Base-by-base conservation (phyloP, 352 stramenopile species). In the Pythium sukuiense region DNA sequence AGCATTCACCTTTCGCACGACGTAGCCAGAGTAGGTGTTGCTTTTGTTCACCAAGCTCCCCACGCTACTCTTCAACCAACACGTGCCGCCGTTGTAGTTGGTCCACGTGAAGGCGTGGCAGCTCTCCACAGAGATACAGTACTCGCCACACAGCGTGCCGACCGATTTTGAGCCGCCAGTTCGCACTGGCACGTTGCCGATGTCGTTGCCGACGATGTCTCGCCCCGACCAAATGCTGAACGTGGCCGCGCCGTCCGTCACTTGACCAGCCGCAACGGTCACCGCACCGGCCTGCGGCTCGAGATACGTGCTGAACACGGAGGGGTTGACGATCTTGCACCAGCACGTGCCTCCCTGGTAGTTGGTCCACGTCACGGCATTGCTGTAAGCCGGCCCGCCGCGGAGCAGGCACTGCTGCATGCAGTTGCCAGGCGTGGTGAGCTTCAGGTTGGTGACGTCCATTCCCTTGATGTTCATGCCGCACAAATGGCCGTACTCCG, bases 31-130 rank as follows among this genome's bases (percentile, higher is more conserved):
- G 32, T 12, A 12, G 32, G 11, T 37, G 32, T 37, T 37, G 6
- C 32, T 37, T 6, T 37, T 12, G 32, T 37, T 11, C 32, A 37
- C 69, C 73, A 24, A 78, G 77, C 27, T 83, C 84, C 39, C 39
- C 12, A 16, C 39, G 9, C 3, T 16, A 39, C 68, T 81, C 64
- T 90, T 89, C 24, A 89, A 63, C 69, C 73, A 89, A 56, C 80
- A 87, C 8, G 75, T 87, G 11, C 80, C 80, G 14, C 72, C 64
- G 48, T 81, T 85, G 63, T 70, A 73, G 55, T 74, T 73, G 14
- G 52, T 82, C 81, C 81, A 89, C 0, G 77, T 63, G 52, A 56
- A 67, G 20, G 65, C 65, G 12, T 6, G 16, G 39, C 39, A 46
- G 0, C 12, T 9, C 12, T 11, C 7, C 39, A 16, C 11, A 3